Conservation (phyloP, 75 land plant species). For the Larix kaempferi region DNA sequence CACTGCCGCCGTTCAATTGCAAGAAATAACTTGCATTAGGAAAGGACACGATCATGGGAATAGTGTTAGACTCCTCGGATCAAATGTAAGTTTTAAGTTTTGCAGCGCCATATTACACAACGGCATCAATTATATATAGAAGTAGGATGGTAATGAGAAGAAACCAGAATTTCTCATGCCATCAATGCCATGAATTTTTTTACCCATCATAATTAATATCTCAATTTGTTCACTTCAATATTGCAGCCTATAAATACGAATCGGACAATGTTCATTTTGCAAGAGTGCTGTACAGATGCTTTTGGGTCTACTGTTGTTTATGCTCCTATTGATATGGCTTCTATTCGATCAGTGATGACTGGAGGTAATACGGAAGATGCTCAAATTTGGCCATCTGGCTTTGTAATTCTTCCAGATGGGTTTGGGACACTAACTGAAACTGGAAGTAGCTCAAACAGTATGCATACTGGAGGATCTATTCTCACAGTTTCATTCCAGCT, state of each 20-base stretch:
- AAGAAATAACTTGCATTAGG: constrained; percentile 75
- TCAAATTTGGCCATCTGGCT: constrained; percentile 78
- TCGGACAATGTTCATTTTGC: neutral
- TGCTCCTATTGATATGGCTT: constrained; percentile 70
- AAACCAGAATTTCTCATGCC: too few species aligned
- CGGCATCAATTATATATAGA: too few species aligned
- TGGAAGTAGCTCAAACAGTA: neutral
- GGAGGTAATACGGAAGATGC: constrained; percentile 70
- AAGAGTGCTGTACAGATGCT: constrained; percentile 20
- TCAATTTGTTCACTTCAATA: too few species aligned
- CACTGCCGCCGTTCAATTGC: constrained; percentile 70
- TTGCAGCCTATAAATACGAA: too few species aligned
- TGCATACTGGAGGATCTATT: too few species aligned
- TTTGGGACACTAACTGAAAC: neutral
- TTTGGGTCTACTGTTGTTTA: constrained; percentile 19
- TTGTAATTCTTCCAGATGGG: constrained; percentile 70
- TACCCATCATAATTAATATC: too few species aligned
- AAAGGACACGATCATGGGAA: constrained; percentile 79
- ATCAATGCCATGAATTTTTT: too few species aligned
- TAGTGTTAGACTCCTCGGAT: constrained; percentile 66
- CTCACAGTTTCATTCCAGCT: too few species aligned
- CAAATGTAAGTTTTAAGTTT: constrained; percentile 58
- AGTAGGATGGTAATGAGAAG: too few species aligned
- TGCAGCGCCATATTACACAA: constrained; percentile 14
- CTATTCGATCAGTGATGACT: constrained; percentile 71